A percentile compares a stretch with the other conserved stretches of the same genome.
Evolutionary conservation across 495 filamentous ascomycete species (phyloP).

Genomic region (Tuber borchii): DNA sequence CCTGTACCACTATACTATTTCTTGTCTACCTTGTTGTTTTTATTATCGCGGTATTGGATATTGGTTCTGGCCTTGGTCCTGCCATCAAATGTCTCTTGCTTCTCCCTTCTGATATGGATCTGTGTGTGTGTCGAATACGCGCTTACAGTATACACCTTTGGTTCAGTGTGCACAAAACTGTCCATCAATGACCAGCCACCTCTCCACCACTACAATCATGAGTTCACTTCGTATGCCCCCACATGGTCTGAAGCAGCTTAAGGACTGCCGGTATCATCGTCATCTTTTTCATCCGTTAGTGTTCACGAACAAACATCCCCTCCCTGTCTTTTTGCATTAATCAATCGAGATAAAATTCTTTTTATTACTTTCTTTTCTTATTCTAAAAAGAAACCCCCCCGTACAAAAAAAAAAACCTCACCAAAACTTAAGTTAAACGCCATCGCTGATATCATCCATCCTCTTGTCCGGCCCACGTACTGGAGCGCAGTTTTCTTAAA

Average conservation of each 20-base stretch:
- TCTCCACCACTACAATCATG: not conserved
- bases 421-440: slow-evolving; percentile 22
- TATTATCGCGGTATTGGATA: not conserved
- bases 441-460: slow-evolving; percentile 24
- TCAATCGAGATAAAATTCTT: not conserved
- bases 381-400: not conserved
- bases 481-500: slow-evolving; percentile 53
- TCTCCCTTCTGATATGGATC: not conserved
- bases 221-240: not conserved
- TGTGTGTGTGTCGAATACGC: not conserved
- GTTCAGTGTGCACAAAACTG: not conserved
- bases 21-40: not conserved
- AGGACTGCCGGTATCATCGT: not conserved
- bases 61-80: not conserved
- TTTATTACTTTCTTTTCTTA: not conserved
- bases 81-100: not conserved
- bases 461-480: not conserved
- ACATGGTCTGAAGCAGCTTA: not conserved
- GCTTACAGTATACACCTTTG: not conserved
- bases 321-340: not conserved
- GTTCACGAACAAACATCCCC: not conserved
- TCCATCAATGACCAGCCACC: not conserved
- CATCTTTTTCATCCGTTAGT: not conserved
- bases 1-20: not conserved
- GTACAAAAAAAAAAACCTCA: not conserved